Base-by-base conservation (phyloP, 2,329 filamentous ascomycete species). In the Allantophomopsis cytisporea region DNA sequence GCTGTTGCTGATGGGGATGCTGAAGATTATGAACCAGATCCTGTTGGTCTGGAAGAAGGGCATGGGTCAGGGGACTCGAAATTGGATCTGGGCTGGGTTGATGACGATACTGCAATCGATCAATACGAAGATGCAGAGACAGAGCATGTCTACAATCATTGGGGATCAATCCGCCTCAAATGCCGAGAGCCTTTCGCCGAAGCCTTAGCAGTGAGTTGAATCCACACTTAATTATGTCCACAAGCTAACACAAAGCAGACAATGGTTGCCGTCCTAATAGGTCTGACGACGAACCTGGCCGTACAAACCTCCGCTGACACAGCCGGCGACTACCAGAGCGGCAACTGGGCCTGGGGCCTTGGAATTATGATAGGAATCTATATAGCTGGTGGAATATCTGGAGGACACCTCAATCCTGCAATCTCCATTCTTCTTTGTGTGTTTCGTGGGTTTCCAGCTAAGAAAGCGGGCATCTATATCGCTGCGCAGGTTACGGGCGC, bases 121-220 rank as follows among this genome's bases (percentile, higher is more conserved):
- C 41, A 47, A 2, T 50, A 52, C 37, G 47, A 49, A 15, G 39
- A 40, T 2, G 43, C 46, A 16, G 48, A 52, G n/a, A 47, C 52
- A 34, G 43, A 50, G 7, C 49, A 53, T 36, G 50, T 31, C 8
- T 31, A 62, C 41, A 62, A 65, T 17, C 49, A 60, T 47, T 61
- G 67, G 66, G 57, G 62, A 31, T 54, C 62, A 17, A 56, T 69
- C 17, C 61, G 68, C 11, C 66, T 66, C 0, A 60, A 65, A 30
- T 64, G 70, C 46, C 62, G 68, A 10, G 69, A 73, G 48, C 65
- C 67, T 20, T 56, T 72, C 2, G 69, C 69, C 1, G 70, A 75
- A 45, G 60, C 66, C 2, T 59, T 75, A 5, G 68, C 62, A 3
- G 67, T 68, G 21, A 47, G 38, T 31, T 20, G 15, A 21, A 38